Conservation (phyloP, 179 eudicot species). For the Beta corolliflora region DNA sequence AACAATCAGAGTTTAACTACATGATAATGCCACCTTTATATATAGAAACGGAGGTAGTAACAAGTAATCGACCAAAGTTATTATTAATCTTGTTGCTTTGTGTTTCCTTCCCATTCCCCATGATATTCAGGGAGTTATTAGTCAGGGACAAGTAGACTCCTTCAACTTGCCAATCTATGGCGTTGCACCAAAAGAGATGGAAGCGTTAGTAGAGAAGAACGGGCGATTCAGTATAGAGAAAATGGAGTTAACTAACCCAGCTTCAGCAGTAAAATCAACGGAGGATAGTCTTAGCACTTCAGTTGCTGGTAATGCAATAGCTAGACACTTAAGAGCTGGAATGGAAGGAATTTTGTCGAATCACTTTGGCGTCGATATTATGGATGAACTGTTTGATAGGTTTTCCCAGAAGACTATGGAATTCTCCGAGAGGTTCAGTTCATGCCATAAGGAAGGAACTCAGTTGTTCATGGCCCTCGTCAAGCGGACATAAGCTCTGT, state of each 20-base stretch:
- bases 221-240: slow-evolving; percentile 27
- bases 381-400: neutral
- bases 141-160: slow-evolving; percentile 32
- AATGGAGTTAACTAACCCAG: slow-evolving; percentile 6
- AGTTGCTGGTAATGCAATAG: neutral
- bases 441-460: neutral
- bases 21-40: too few species aligned
- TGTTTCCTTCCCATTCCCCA: neutral
- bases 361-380: neutral
- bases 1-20: too few species aligned
- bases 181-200: slow-evolving; percentile 29
- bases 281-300: neutral
- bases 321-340: neutral
- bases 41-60: too few species aligned
- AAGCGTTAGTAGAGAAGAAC: slow-evolving; percentile 26
- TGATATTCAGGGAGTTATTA: slow-evolving; percentile 25
- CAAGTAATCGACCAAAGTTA: too few species aligned
- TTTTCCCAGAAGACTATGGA: neutral
- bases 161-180: slow-evolving; percentile 40
- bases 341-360: neutral
- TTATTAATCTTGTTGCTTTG: neutral
- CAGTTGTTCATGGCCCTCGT: neutral
- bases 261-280: neutral
- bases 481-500: neutral
- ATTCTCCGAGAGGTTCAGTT: neutral